Conservation (phyloP, 306 rosid genomes). For the Lathyrus aphaca region DNA sequence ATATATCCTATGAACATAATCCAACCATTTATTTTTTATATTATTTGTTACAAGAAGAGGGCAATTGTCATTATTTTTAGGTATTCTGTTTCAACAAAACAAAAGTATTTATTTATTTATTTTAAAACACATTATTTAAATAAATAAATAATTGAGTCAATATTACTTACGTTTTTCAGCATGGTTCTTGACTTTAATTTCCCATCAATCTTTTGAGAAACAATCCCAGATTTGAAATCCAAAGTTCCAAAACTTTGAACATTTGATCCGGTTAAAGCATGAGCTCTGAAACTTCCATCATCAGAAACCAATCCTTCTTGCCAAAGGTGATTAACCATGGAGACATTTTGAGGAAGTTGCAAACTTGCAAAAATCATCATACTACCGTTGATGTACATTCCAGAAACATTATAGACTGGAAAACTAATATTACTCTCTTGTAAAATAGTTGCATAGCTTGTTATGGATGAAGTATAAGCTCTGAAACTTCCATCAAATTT, state of each 20-base stretch:
- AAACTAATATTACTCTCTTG: constrained; percentile 39
- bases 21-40: too few species aligned
- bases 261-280: constrained; percentile 23
- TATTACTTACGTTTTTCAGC: constrained; percentile 24
- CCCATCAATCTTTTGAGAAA: background rate
- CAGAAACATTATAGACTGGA: constrained; percentile 26
- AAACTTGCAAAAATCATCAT: constrained; percentile 39
- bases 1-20: too few species aligned
- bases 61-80: too few species aligned
- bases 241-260: constrained; percentile 36
- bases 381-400: background rate
- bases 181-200: background rate
- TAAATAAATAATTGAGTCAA: background rate
- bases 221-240: constrained; percentile 33
- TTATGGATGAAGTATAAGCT: constrained; percentile 35
- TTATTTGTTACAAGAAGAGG: too few species aligned
- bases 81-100: too few species aligned
- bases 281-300: constrained; percentile 22
- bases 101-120: too few species aligned
- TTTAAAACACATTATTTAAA: too few species aligned
- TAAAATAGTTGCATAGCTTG: constrained; percentile 10
- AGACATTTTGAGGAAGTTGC: constrained; percentile 12
- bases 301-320: constrained; percentile 40
- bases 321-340: constrained; percentile 41
- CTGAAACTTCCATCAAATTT: constrained; percentile 29